Evolutionary conservation across 495 filamentous ascomycete genomes (phyloP), one percentile per base, ranked within the genome.

Genomic region (Penicillium riverlandense): DNA sequence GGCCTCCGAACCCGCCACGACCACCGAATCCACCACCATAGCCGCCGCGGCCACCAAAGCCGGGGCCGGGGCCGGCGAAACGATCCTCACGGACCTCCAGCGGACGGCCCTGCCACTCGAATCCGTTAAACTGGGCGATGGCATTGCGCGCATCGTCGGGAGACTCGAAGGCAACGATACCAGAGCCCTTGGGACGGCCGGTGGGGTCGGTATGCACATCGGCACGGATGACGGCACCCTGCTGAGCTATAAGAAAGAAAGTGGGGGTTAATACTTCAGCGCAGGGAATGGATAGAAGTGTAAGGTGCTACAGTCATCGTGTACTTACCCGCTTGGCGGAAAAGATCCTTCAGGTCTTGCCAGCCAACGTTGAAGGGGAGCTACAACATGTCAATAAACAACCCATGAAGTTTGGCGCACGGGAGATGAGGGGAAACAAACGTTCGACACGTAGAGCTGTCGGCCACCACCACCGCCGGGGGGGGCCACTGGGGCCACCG

Each of bases 321-420:
- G 50, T 28, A 79, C 85, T 78, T 78, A 95, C 92, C 87, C 72
- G 92, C 88, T 78, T 96, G 90, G 58, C 92, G 89, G 78, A 98
- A 98, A 52, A 98, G 75, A 69, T 98, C 92, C 75, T 98, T 98
- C 62, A 98, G 70, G 67, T 98, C 92, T 75, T 98, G 92, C 92
- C 92, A 98, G 63, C 94, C 92, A 57, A 95, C 88, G 40, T 85
- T 96, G 75, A 88, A 98, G 27, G 92, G 92, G 55, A 98, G 87
- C 92, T 98, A 71, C 41, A 78, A 63, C 54, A 66, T 47, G 47
- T 55, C 44, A 56, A 59, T 47, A 49, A 29, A 29, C 22, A 22
- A 4, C 22, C 22, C 22, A 22, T 4, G 6, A 22, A 6, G 22
- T 22, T 22, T 22, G 32, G 32, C 32, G 6, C 32, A 34, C 49